Percentiles rank a stretch among this genome's conserved stretches.
phyloP scores from a whole-genome alignment of 148 eudicot species.

The Rhododendron simsii region DNA sequence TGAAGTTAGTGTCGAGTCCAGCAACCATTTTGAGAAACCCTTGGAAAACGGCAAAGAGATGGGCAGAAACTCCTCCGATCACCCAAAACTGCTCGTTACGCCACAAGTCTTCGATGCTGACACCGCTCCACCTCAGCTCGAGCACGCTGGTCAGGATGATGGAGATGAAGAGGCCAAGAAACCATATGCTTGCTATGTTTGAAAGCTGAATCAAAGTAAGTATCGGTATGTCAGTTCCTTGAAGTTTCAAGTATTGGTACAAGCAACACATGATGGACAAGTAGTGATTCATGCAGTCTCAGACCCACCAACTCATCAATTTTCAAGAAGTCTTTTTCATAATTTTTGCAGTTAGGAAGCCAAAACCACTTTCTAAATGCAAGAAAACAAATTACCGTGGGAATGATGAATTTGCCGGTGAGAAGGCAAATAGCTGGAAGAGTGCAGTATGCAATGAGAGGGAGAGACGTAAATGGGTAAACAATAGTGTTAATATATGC shows the following conservation, averaged over 20 bases:
- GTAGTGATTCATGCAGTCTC: background rate
- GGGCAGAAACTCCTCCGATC: slow-evolving; percentile 96
- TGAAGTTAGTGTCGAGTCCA: slow-evolving; percentile 90
- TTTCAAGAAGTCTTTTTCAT: background rate
- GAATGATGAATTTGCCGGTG: slow-evolving; percentile 96
- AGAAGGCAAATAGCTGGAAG: slow-evolving; percentile 94
- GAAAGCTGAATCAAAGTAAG: slow-evolving; percentile 51
- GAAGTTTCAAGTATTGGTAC: background rate
- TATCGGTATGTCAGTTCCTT: background rate
- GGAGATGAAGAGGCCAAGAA: slow-evolving; percentile 87
- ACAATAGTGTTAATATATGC: slow-evolving; percentile 95
- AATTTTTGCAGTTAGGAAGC: background rate
- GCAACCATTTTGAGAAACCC: slow-evolving; percentile 88
- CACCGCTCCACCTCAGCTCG: slow-evolving; percentile 93
- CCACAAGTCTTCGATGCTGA: slow-evolving; percentile 87
- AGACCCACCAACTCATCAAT: background rate
- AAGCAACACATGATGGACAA: background rate
- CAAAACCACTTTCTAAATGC: background rate
- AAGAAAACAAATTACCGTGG: slow-evolving; percentile 57
- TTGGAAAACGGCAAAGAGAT: slow-evolving; percentile 94
- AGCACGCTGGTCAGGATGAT: slow-evolving; percentile 79
- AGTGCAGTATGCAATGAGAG: slow-evolving; percentile 82
- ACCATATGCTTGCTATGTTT: slow-evolving; percentile 77
- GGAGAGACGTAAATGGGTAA: slow-evolving; percentile 94
- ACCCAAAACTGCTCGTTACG: slow-evolving; percentile 99